These are phyloP conservation scores for Marchantia paleacea DNA, from an alignment of 225 moss, liverwort and hornwort species.

Conservation along the genomic window DNA sequence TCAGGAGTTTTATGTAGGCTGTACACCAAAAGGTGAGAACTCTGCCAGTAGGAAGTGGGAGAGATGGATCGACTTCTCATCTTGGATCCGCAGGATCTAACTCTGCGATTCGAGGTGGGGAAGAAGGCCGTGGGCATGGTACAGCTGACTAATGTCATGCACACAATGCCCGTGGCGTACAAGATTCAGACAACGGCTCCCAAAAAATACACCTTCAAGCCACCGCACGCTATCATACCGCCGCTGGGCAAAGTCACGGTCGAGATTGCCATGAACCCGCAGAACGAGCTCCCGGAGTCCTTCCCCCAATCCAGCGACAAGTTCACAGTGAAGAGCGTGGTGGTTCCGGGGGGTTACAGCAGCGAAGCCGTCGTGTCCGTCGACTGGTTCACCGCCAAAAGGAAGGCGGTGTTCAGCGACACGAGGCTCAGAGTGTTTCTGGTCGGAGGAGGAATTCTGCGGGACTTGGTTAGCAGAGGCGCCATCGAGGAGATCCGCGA, in stretches of 20 bases:
- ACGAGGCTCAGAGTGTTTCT: slow-evolving; percentile 29
- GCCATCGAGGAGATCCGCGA: slow-evolving; percentile 24
- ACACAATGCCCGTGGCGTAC: slow-evolving; percentile 46
- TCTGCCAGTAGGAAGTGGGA: not conserved
- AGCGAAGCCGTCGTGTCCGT: slow-evolving; percentile 21
- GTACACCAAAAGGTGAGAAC: not conserved
- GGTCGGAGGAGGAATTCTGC: slow-evolving; percentile 40
- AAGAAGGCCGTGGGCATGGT: slow-evolving; percentile 25
- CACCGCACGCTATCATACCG: slow-evolving; percentile 26
- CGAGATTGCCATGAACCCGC: slow-evolving; percentile 31
- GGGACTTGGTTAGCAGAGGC: slow-evolving; percentile 23
- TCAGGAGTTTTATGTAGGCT: not conserved
- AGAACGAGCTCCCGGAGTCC: slow-evolving; percentile 20
- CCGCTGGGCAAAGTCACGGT: slow-evolving; percentile 29
- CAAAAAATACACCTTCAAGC: slow-evolving; percentile 30
- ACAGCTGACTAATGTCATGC: slow-evolving; percentile 35
- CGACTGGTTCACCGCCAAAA: slow-evolving; percentile 42
- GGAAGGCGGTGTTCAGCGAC: slow-evolving; percentile 31
- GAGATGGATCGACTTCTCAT: slow-evolving; percentile 38
- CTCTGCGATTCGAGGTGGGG: slow-evolving; percentile 34
- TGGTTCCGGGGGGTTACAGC: slow-evolving; percentile 27
- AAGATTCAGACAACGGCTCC: slow-evolving; percentile 35
- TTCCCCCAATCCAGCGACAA: slow-evolving; percentile 31
- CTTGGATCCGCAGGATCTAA: slow-evolving; percentile 37
- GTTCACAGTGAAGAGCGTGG: slow-evolving; percentile 38